Conservation (phyloP, 2,329 filamentous ascomycete species). For the Volutella citrinella region DNA sequence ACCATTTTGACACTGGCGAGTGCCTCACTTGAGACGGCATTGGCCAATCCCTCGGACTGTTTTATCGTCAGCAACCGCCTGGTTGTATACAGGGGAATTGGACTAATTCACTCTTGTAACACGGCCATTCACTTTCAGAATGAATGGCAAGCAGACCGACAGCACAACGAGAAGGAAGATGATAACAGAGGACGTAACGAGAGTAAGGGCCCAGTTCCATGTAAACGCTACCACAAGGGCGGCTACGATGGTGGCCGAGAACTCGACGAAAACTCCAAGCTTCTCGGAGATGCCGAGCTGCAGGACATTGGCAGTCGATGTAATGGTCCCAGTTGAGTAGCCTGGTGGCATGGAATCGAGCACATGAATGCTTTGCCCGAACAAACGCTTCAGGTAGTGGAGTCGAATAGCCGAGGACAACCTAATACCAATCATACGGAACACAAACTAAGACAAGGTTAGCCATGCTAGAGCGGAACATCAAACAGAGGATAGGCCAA, state of each 20-base stretch:
- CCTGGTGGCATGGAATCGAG: constrained; percentile 65
- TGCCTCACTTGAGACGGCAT: constrained; percentile 59
- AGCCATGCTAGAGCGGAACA: not conserved
- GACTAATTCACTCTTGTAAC: constrained; percentile 35
- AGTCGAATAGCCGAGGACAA: constrained; percentile 60
- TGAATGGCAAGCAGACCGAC: constrained; percentile 49
- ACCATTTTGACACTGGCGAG: constrained; percentile 60
- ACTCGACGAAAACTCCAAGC: constrained; percentile 58
- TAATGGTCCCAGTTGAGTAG: constrained; percentile 61
- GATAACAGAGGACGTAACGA: constrained; percentile 56
- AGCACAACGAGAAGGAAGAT: constrained; percentile 53
- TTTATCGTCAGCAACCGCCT: constrained; percentile 8
- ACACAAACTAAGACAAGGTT: constrained; percentile 44
- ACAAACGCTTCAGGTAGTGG: constrained; percentile 61
- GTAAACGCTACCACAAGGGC: constrained; percentile 54
- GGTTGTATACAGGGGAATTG: no score
- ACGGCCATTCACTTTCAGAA: constrained; percentile 48
- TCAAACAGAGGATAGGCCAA: constrained; percentile 18
- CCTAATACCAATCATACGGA: constrained; percentile 60
- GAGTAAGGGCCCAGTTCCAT: constrained; percentile 56
- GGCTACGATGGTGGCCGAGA: constrained; percentile 47
- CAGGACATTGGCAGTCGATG: constrained; percentile 60
- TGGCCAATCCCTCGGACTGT: constrained; percentile 53
- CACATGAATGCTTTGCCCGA: constrained; percentile 64
- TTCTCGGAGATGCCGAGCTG: constrained; percentile 65